Conservation (phyloP, 192 early-diverging fungal species). For the Mycoemilia scoparia region DNA sequence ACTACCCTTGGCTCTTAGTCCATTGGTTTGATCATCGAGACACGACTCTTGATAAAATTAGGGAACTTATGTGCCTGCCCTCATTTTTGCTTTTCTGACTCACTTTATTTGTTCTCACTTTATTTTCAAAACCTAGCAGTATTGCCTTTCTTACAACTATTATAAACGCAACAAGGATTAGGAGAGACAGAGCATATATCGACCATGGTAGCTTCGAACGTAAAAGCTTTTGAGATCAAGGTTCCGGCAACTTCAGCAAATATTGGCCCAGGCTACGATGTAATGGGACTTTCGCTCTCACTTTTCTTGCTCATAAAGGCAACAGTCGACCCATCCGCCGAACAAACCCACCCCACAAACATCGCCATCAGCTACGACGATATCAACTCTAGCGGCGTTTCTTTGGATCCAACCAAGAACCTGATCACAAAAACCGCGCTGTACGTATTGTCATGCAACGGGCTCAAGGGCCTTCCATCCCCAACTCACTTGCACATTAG, state of each 20-base stretch:
- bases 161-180: too few species aligned
- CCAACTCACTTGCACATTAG: conserved; percentile 53
- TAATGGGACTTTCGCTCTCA: conserved; percentile 79
- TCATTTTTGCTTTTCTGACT: too few species aligned
- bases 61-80: too few species aligned
- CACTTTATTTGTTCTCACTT: too few species aligned
- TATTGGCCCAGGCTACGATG: conserved; percentile 95
- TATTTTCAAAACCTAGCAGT: too few species aligned
- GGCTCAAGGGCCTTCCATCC: conserved; percentile 36
- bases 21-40: too few species aligned
- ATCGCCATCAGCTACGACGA: conserved; percentile 30
- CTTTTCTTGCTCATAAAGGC: conserved; percentile 62
- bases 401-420: conserved; percentile 61
- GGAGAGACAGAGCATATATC: too few species aligned
- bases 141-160: too few species aligned
- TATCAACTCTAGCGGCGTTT: conserved; percentile 42
- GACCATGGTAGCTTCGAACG: too few species aligned
- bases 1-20: too few species aligned
- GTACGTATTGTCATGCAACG: conserved; percentile 62
- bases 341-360: conserved; percentile 5
- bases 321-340: conserved; percentile 2
- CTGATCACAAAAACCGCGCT: conserved; percentile 85
- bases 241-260: conserved; percentile 97
- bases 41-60: too few species aligned
- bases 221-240: too few species aligned